Evolutionary conservation across 202 grass and related monocot genomes (phyloP).

Genomic region (Panicum hallii): DNA sequence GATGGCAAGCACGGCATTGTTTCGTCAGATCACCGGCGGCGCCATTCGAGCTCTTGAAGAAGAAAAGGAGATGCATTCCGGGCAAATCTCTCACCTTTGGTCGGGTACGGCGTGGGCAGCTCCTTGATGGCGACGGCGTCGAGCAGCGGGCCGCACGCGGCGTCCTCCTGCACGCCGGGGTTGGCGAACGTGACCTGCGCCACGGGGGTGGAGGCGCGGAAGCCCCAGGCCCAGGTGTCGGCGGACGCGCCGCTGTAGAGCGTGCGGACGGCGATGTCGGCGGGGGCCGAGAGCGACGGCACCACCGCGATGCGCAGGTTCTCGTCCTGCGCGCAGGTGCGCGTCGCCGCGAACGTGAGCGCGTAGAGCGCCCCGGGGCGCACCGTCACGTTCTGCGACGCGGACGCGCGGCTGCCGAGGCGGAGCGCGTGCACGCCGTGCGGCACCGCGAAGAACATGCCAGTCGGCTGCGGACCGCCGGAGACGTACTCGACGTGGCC

Average conservation of each 20-base stretch:
- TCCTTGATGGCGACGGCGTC: slow-evolving; percentile 96
- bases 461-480: slow-evolving; percentile 77
- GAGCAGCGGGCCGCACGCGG: slow-evolving; percentile 73
- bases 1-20: too few species aligned
- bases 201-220: slow-evolving; percentile 54
- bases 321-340: slow-evolving; percentile 98
- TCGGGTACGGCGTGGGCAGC: slow-evolving; percentile 75
- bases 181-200: slow-evolving; percentile 82
- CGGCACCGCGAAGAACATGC: slow-evolving; percentile 92
- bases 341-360: slow-evolving; percentile 89
- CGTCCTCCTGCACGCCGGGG: slow-evolving; percentile 83
- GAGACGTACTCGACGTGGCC: slow-evolving; percentile 88
- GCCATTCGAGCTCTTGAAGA: not conserved
- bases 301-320: slow-evolving; percentile 61
- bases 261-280: slow-evolving; percentile 83
- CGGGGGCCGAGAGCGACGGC: slow-evolving; percentile 66
- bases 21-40: not conserved
- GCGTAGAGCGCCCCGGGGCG: slow-evolving; percentile 82
- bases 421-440: slow-evolving; percentile 89
- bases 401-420: slow-evolving; percentile 70
- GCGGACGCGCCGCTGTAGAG: slow-evolving; percentile 79
- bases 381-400: slow-evolving; percentile 86
- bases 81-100: slow-evolving; percentile 55
- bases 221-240: slow-evolving; percentile 92
- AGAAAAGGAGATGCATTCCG: not conserved